Base-by-base conservation (phyloP, 306 rosid species). In the Gynostemma pentaphyllum region DNA sequence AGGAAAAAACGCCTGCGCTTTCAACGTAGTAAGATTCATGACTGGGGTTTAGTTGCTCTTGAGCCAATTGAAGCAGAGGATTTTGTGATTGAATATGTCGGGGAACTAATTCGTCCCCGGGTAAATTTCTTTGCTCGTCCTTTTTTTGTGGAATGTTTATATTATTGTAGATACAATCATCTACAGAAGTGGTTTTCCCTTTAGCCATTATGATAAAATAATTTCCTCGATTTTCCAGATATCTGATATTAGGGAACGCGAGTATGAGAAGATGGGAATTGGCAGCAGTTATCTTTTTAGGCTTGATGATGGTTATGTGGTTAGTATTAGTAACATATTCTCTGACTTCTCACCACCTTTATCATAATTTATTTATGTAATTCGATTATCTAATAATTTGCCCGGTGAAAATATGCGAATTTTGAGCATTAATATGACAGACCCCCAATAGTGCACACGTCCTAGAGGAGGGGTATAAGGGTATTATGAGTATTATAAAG, bases 281-380 rank as follows among this genome's bases (percentile, higher is more conserved):
- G 99, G 99, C 54, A 86, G 96, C 87, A 92, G 99, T 69, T 92
- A 92, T 78, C 95, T 92, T 52, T 92, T 92, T 77, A 84, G 96
- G 72, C 90, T 92, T 68, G 96, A 92, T 75, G 96, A 92, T 79
- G 99, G 94, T 70, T 81, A 84, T 72, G 99, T 92, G 99, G 99
- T 92, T 60, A 81, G 99, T 88, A 39, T n/a, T n/a, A n/a, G n/a
- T 53, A 71, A 5, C 41, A 18, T 13, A 27, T 13, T 26, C 14
- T 57, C 14, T 24, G 28, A 56, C 45, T 53, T 8, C 11, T 28
- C 14, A 5, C 14, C 29, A 39, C 39, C 39, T 41, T 40, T 41
- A 39, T 44, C 26, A 18, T 5, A 24, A 23, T 44, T 26, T 41
- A 14, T 27, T 24, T 44, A 12, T 63, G 5, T 22, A 49, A 29